Evolutionary conservation across 1,139 yeast genomes (phyloP).

Genomic region (Saccharomycopsis hybrid): DNA sequence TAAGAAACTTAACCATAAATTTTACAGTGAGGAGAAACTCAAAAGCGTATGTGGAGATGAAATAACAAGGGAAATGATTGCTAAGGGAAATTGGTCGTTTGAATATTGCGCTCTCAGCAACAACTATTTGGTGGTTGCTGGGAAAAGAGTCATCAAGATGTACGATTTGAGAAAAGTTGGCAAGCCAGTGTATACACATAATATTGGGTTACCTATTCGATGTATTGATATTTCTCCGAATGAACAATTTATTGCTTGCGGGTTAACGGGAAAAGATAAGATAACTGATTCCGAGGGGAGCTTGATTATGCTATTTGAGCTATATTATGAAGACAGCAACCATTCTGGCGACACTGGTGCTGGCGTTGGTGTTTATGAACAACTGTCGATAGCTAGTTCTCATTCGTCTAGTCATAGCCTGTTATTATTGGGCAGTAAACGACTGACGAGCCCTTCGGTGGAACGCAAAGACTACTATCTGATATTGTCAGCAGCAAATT

Average conservation of each 20-base stretch:
- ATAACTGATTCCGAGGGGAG: constrained; percentile 72
- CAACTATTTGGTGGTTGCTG: constrained; percentile 58
- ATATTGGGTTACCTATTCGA: constrained; percentile 69
- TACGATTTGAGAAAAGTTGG: constrained; percentile 54
- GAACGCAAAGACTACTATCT: too few relatives aligned
- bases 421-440: too few relatives aligned
- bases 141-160: constrained; percentile 62
- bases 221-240: constrained; percentile 67
- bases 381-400: not conserved
- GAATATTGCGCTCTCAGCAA: constrained; percentile 59
- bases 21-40: constrained; percentile 6
- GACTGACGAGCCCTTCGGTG: not conserved
- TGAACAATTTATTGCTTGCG: constrained; percentile 66
- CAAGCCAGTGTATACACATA: constrained; percentile 58
- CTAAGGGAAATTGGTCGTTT: constrained; percentile 51
- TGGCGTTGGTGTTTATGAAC: not conserved
- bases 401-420: not conserved
- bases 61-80: constrained; percentile 10
- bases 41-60: constrained; percentile 23
- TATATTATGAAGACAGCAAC: constrained; percentile 28
- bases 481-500: constrained; percentile 12
- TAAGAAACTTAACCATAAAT: constrained; percentile 20
- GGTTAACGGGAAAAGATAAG: constrained; percentile 74
- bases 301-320: constrained; percentile 59
- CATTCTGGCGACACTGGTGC: too few relatives aligned